phyloP scores from a whole-genome alignment of 1,139 yeast genomes.

The Sugiyamaella japonica region DNA sequence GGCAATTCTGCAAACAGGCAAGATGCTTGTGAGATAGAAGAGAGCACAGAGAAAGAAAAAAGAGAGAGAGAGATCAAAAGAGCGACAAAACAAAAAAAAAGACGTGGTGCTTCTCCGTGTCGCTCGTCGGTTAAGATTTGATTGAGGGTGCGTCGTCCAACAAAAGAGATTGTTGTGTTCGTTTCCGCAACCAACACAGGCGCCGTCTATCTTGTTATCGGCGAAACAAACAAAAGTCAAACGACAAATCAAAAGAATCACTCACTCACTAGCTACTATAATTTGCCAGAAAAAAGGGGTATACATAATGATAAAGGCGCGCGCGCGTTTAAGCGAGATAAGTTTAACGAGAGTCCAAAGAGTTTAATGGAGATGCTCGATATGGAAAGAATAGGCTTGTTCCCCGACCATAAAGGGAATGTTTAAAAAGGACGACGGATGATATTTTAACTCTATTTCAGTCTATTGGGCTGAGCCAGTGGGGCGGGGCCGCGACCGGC shows the following conservation, averaged over 20 bases:
- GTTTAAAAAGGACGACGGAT: background rate
- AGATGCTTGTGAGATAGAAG: background rate
- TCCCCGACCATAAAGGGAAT: background rate
- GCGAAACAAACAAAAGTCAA: background rate
- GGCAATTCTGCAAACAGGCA: background rate
- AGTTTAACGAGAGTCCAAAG: background rate
- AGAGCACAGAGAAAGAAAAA: background rate
- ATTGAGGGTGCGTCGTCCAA: no score
- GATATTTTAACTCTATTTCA: no score
- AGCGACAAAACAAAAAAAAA: no score
- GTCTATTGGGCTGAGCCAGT: no score
- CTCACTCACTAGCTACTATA: background rate
- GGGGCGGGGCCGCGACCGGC: background rate
- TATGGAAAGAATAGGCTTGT: background rate
- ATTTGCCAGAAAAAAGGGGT: constrained; percentile 11
- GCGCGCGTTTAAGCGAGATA: background rate
- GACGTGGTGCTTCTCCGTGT: background rate
- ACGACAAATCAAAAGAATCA: background rate
- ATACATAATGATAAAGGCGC: constrained; percentile 6
- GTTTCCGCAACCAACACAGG: no score
- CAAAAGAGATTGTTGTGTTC: no score
- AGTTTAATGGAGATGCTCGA: background rate
- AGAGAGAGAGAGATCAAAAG: background rate
- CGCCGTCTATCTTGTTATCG: no score
- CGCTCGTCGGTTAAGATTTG: background rate